Evolutionary conservation across 148 eudicot genomes (phyloP).

Genomic region (Vaccinium vitisidaea): DNA sequence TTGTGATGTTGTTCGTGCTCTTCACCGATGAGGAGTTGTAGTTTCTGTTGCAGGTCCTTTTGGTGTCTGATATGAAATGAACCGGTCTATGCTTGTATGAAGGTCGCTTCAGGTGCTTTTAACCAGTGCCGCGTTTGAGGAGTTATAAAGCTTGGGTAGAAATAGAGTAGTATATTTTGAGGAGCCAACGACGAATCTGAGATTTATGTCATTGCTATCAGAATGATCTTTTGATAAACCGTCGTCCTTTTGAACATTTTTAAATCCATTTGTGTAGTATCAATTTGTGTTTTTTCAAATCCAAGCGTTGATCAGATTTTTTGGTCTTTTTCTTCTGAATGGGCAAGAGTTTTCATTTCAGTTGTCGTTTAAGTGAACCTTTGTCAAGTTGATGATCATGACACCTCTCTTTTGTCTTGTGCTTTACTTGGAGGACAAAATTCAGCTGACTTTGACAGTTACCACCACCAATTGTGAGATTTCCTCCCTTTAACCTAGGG

Average conservation of each 20-base stretch:
- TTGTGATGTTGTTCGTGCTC: too few species aligned
- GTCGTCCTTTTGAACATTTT: not conserved
- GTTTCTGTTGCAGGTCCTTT: not conserved
- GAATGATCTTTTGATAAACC: not conserved
- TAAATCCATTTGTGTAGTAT: not conserved
- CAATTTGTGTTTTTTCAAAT: not conserved
- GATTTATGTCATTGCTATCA: not conserved
- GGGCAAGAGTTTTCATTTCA: not conserved
- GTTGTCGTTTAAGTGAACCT: not conserved
- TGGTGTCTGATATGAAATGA: not conserved
- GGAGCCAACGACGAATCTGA: not conserved
- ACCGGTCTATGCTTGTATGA: not conserved
- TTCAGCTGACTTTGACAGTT: not conserved
- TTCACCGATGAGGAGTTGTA: not conserved
- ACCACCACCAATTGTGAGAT: too few species aligned
- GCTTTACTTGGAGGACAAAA: not conserved
- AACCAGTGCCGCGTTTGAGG: not conserved
- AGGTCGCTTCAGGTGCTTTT: not conserved
- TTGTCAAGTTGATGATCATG: not conserved
- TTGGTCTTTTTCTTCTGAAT: not conserved
- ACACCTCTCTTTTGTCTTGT: not conserved
- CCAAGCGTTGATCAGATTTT: too few species aligned
- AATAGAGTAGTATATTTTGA: not conserved
- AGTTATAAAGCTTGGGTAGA: not conserved
- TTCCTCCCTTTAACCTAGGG: too few species aligned